These are phyloP conservation scores for Yamadazyma spencermartinsiae DNA, from an alignment of 1,139 yeast species.

Conservation along the genomic window DNA sequence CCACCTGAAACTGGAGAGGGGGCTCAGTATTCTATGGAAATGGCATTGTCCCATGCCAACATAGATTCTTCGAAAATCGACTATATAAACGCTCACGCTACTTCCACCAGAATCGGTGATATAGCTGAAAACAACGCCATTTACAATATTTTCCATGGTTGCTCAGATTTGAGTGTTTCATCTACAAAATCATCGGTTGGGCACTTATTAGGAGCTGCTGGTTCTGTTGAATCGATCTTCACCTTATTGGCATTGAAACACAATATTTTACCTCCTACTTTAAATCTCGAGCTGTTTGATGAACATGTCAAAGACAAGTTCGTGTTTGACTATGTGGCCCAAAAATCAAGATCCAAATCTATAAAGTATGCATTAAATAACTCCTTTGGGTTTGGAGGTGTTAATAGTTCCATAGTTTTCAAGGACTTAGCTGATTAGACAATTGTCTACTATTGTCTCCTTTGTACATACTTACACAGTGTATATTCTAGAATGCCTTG, in stretches of 20 bases:
- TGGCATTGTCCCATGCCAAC: constrained; percentile 60
- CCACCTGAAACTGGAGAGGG: constrained; percentile 85
- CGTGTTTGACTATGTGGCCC: constrained; percentile 62
- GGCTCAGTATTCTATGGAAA: constrained; percentile 78
- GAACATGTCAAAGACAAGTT: constrained; percentile 39
- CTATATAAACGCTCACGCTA: constrained; percentile 95
- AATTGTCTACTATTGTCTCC: no score
- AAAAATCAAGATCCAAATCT: constrained; percentile 36
- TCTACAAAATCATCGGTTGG: constrained; percentile 94
- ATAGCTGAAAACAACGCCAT: constrained; percentile 84
- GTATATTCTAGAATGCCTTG: no score
- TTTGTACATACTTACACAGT: no score
- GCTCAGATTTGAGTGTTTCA: constrained; percentile 50
- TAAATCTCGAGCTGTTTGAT: constrained; percentile 63
- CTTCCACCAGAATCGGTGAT: constrained; percentile 89
- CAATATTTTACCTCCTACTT: constrained; percentile 72
- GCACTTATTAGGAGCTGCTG: constrained; percentile 94
- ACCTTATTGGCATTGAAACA: constrained; percentile 66
- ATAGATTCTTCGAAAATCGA: constrained; percentile 50
- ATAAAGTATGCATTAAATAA: constrained; percentile 72
- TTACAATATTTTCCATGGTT: constrained; percentile 44
- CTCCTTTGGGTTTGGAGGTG: constrained; percentile 98
- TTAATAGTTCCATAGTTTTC: constrained; percentile 65
- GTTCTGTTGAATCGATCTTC: constrained; percentile 87
- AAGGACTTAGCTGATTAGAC: constrained; percentile 20